Percentiles rank a stretch among this genome's conserved stretches.
phyloP scores from a whole-genome alignment of 2,329 filamentous ascomycete genomes.

The Helotiales sp. region DNA sequence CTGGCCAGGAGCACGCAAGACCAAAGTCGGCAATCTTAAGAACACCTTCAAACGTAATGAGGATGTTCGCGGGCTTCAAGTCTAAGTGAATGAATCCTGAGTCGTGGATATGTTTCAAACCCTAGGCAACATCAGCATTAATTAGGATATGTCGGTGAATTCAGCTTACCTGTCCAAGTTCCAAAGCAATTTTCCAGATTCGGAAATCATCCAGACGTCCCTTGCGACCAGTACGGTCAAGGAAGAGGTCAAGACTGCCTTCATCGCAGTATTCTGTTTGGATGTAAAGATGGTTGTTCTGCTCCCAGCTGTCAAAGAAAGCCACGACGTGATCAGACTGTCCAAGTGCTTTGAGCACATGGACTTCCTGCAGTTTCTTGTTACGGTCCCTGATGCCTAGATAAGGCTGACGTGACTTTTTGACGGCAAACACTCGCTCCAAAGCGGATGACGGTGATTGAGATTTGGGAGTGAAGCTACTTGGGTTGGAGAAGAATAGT shows the following conservation, averaged over 20 bases:
- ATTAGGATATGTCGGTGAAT: not conserved
- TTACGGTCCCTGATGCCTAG: slow-evolving; percentile 78
- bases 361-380: slow-evolving; percentile 80
- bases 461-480: slow-evolving; percentile 49
- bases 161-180: slow-evolving; percentile 72
- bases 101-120: slow-evolving; percentile 86
- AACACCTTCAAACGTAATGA: slow-evolving; percentile 78
- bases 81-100: slow-evolving; percentile 84
- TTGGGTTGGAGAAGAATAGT: slow-evolving; percentile 40
- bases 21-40: slow-evolving; percentile 88
- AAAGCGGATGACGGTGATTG: slow-evolving; percentile 51
- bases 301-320: slow-evolving; percentile 86
- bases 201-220: slow-evolving; percentile 93
- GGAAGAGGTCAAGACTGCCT: slow-evolving; percentile 83
- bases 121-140: slow-evolving; percentile 51
- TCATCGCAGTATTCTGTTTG: slow-evolving; percentile 97
- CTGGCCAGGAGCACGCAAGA: slow-evolving; percentile 77
- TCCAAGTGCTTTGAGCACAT: slow-evolving; percentile 72
- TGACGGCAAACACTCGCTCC: slow-evolving; percentile 80
- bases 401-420: slow-evolving; percentile 84
- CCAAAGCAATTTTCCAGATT: slow-evolving; percentile 96
- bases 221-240: slow-evolving; percentile 78
- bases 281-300: slow-evolving; percentile 84
- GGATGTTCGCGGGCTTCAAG: slow-evolving; percentile 80
- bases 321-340: slow-evolving; percentile 84